A percentile compares a stretch with the other conserved stretches of the same genome.
phyloP scores from a whole-genome alignment of 2,329 filamentous ascomycete species.

The Mycosphaerella arachidis region DNA sequence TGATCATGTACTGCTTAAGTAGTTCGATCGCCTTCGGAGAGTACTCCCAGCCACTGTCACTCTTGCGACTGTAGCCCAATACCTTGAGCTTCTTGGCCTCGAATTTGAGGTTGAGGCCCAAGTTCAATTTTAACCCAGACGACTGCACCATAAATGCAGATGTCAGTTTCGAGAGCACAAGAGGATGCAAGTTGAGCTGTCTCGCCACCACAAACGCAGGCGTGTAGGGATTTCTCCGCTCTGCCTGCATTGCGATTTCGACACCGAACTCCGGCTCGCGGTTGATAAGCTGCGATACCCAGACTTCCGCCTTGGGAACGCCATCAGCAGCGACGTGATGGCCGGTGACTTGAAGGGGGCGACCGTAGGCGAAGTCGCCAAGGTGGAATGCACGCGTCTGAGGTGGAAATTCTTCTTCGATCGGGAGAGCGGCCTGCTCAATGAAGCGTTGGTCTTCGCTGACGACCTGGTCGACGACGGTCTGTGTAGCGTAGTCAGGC shows the following conservation, averaged over 20 bases:
- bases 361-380: constrained; percentile 86
- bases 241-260: constrained; percentile 65
- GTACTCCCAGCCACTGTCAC: constrained; percentile 88
- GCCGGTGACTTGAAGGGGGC: constrained; percentile 75
- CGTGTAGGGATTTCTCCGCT: constrained; percentile 68
- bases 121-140: constrained; percentile 76
- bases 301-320: constrained; percentile 70
- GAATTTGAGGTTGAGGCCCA: constrained; percentile 95
- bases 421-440: constrained; percentile 78
- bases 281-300: constrained; percentile 66
- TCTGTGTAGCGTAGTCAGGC: constrained; percentile 84
- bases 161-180: constrained; percentile 92
- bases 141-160: constrained; percentile 85
- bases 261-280: constrained; percentile 79
- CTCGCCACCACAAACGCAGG: constrained; percentile 87
- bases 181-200: constrained; percentile 72
- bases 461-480: constrained; percentile 81
- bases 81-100: constrained; percentile 95
- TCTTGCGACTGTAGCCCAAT: constrained; percentile 86
- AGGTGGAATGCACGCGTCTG: constrained; percentile 86
- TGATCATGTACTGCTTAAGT: constrained; percentile 82
- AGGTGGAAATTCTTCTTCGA: constrained; percentile 85
- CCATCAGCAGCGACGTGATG: constrained; percentile 56
- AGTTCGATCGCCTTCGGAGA: constrained; percentile 77
- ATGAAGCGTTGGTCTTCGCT: constrained; percentile 92